These are phyloP conservation scores for Paradendryphiella salina DNA, from an alignment of 2,329 filamentous ascomycete species.

Conservation along the genomic window DNA sequence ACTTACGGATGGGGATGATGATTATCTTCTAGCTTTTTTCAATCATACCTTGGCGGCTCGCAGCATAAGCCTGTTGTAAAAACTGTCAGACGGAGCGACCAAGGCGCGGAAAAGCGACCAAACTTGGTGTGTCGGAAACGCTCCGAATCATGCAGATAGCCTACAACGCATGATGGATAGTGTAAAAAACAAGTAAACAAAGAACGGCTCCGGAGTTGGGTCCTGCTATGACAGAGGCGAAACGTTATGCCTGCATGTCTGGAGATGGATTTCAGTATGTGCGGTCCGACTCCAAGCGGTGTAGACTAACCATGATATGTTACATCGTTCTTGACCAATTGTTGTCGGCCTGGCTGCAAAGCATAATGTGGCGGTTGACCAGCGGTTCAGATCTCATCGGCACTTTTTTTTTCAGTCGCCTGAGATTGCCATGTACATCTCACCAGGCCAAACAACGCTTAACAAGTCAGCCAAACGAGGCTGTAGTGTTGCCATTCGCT, in stretches of 20 bases:
- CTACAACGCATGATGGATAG: conserved; percentile 13
- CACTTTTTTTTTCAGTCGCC: conserved; percentile 3
- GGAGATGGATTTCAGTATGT: background rate
- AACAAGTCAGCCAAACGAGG: conserved; percentile 28
- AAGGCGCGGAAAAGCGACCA: background rate
- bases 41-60: too few relatives aligned
- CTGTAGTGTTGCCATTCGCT: conserved; percentile 26
- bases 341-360: background rate
- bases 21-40: too few relatives aligned
- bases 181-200: conserved; percentile 22
- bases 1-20: too few relatives aligned
- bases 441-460: conserved; percentile 7
- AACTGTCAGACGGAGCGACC: conserved; percentile 1
- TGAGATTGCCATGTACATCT: background rate
- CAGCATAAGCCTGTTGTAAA: background rate
- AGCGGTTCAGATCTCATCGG: conserved; percentile 11
- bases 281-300: conserved; percentile 25
- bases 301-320: conserved; percentile 17
- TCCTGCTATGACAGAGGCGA: conserved; percentile 26
- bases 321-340: conserved; percentile 19
- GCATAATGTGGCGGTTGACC: conserved; percentile 11
- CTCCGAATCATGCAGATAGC: conserved; percentile 3
- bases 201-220: conserved; percentile 25
- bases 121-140: conserved; percentile 8
- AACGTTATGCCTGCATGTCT: conserved; percentile 21